These are phyloP conservation scores for Pseudisothecium myosuroides DNA, from an alignment of 225 moss, liverwort and hornwort genomes.

Conservation along the genomic window DNA sequence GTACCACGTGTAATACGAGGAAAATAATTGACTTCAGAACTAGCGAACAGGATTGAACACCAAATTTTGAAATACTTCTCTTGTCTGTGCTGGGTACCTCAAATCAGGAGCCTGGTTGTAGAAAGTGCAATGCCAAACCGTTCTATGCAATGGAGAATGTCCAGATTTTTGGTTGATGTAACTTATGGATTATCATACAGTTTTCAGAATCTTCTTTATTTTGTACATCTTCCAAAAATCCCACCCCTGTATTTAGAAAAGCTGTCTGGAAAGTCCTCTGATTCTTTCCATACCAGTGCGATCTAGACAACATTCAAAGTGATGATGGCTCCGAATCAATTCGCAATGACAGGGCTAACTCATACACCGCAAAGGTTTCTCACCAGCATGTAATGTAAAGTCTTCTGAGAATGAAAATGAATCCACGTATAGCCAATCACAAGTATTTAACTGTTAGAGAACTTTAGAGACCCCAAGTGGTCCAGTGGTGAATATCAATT, in stretches of 20 bases:
- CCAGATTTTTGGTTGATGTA: neutral
- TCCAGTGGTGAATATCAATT: neutral
- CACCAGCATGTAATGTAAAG: neutral
- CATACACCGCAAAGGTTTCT: neutral
- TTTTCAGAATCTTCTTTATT: neutral
- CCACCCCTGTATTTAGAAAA: neutral
- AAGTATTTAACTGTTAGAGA: neutral
- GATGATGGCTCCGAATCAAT: neutral
- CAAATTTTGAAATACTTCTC: neutral
- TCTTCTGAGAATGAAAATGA: neutral
- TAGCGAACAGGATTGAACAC: neutral
- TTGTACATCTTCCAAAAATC: neutral
- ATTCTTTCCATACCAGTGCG: neutral
- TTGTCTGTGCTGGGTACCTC: neutral
- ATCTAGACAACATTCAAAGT: neutral
- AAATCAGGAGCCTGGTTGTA: neutral
- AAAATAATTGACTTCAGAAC: neutral
- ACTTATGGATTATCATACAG: neutral
- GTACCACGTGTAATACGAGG: neutral
- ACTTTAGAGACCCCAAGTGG: neutral
- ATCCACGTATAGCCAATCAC: neutral
- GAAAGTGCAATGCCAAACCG: neutral
- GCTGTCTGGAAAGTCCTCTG: neutral
- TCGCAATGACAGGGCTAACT: neutral
- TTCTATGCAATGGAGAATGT: neutral